Conservation (phyloP, 306 rosid genomes). For the Corylus heterophylla region DNA sequence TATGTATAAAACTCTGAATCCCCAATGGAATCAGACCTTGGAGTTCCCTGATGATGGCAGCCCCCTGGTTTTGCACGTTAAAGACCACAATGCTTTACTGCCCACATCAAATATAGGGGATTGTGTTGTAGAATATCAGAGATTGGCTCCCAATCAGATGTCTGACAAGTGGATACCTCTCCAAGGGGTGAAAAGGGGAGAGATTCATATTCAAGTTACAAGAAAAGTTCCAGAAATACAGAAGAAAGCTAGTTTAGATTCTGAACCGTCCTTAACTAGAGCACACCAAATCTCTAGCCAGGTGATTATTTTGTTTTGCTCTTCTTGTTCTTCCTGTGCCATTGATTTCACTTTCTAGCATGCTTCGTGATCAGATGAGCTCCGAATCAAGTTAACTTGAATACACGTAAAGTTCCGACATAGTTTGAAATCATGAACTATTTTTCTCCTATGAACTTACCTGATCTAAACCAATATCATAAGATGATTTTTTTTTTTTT, state of each 20-base stretch:
- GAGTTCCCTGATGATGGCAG: constrained; percentile 90
- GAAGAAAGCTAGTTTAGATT: constrained; percentile 56
- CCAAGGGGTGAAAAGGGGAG: constrained; percentile 86
- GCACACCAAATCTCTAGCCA: constrained; percentile 69
- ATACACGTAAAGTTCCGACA: not conserved
- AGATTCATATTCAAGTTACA: constrained; percentile 82
- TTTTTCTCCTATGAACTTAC: not conserved
- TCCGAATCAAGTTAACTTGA: not conserved
- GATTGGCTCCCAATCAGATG: constrained; percentile 74
- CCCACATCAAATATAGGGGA: constrained; percentile 81
- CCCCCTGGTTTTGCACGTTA: constrained; percentile 70
- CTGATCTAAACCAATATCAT: not conserved
- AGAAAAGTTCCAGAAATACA: constrained; percentile 76
- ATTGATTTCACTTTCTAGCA: not conserved
- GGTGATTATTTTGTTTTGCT: constrained; percentile 51
- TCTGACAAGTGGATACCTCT: constrained; percentile 98
- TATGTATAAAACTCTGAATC: constrained; percentile 73
- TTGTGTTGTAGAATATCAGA: constrained; percentile 85
- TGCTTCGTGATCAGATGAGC: not conserved
- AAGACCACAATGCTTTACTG: constrained; percentile 79
- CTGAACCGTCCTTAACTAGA: constrained; percentile 66
- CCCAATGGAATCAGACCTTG: constrained; percentile 91
- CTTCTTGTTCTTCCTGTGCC: constrained; percentile 8
- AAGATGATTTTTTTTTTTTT: not conserved
- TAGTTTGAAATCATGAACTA: not conserved